These are phyloP conservation scores for Fennellomyces sp. DNA, from an alignment of 371 early-diverging fungal species.

Conservation along the genomic window DNA sequence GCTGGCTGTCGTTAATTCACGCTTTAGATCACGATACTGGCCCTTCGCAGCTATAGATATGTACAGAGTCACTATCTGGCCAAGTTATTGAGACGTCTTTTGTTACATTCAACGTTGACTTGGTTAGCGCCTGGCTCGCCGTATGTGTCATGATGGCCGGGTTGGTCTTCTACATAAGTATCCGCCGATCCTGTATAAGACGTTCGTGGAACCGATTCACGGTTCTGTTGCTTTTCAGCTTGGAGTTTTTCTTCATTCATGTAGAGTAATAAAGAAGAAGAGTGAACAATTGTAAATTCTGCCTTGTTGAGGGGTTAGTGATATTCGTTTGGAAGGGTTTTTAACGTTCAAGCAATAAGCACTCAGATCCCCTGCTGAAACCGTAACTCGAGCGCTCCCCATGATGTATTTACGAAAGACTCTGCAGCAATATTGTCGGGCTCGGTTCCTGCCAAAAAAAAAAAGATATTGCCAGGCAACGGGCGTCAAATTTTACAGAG, in stretches of 20 bases:
- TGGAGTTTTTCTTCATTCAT: not conserved
- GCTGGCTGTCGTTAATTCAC: conserved; percentile 19
- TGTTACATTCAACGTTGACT: conserved; percentile 17
- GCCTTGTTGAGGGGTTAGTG: no score
- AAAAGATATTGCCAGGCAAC: no score
- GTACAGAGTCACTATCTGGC: no score
- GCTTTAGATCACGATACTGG: conserved; percentile 19
- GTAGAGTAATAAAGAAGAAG: not conserved
- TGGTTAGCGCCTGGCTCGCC: conserved; percentile 27
- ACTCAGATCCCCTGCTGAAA: no score
- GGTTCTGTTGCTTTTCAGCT: not conserved
- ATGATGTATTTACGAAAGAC: no score
- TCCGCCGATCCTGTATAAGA: not conserved
- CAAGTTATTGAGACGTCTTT: not conserved
- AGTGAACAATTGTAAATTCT: not conserved
- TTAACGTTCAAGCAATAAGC: no score
- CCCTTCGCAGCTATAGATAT: conserved; percentile 14
- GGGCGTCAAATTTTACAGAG: no score
- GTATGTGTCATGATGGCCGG: conserved; percentile 1
- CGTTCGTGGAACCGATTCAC: not conserved
- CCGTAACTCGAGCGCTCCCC: no score
- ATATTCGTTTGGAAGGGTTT: no score
- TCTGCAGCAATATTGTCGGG: no score
- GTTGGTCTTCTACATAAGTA: not conserved
- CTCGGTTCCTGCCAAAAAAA: no score